Evolutionary conservation across 768 basidiomycete species (phyloP).

Genomic region (Boletus patriciae): DNA sequence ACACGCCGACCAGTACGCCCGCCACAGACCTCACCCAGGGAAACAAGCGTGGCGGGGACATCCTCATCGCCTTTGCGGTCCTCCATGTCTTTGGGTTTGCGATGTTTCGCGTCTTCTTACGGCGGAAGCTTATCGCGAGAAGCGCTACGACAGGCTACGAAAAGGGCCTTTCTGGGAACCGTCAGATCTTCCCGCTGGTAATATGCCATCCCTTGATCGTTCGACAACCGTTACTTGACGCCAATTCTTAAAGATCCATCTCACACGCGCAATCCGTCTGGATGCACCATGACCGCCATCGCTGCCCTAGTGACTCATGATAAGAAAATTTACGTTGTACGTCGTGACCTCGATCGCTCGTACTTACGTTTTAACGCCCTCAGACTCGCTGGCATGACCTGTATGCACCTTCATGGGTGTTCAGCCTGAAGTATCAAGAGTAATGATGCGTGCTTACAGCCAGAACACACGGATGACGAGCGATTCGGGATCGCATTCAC

Average conservation of each 20-base stretch:
- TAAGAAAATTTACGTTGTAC: too few relatives aligned
- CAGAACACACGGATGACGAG: too few relatives aligned
- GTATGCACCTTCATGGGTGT: too few relatives aligned
- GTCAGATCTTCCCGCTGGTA: slow-evolving; percentile 90
- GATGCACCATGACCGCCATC: too few relatives aligned
- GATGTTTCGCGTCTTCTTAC: slow-evolving; percentile 64
- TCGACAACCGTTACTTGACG: slow-evolving; percentile 1
- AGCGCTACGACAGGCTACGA: slow-evolving; percentile 76
- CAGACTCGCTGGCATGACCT: too few relatives aligned
- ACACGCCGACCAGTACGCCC: slow-evolving; percentile 54
- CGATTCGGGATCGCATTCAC: too few relatives aligned
- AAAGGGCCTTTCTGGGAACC: slow-evolving; percentile 86
- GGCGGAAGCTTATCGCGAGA: slow-evolving; percentile 71
- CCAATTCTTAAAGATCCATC: slow-evolving; percentile 60
- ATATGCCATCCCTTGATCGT: slow-evolving; percentile 26
- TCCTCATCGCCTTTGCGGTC: slow-evolving; percentile 72
- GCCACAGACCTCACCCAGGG: slow-evolving; percentile 45
- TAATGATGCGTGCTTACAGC: too few relatives aligned
- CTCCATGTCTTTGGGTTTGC: slow-evolving; percentile 70
- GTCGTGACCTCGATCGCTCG: too few relatives aligned
- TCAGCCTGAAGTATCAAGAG: too few relatives aligned
- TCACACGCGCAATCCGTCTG: slow-evolving; percentile 57
- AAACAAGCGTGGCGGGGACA: slow-evolving; percentile 51
- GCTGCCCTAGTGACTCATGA: too few relatives aligned
- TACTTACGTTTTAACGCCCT: too few relatives aligned